These are phyloP conservation scores for Macrotyloma uniflorum DNA, from an alignment of 306 rosid genomes.

Conservation along the genomic window DNA sequence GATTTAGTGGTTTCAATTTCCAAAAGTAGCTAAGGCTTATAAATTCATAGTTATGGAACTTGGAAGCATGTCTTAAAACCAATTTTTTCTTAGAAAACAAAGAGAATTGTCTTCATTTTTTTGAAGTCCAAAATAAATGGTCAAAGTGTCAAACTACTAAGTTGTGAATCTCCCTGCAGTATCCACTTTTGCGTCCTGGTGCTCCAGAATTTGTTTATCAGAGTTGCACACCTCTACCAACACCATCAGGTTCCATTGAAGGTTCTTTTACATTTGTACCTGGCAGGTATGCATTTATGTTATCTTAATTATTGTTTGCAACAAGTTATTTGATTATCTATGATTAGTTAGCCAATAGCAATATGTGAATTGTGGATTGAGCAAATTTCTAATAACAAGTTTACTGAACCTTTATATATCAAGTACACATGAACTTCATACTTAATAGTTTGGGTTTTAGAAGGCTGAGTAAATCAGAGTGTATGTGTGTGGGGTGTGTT, in stretches of 20 bases:
- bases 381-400: background rate
- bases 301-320: background rate
- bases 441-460: background rate
- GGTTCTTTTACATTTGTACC: constrained; percentile 92
- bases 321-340: constrained; percentile 17
- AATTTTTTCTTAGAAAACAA: background rate
- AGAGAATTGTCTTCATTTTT: constrained; percentile 17
- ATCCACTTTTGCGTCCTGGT: constrained; percentile 73
- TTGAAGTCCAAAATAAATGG: background rate
- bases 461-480: background rate
- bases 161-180: constrained; percentile 59
- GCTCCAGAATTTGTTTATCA: constrained; percentile 76
- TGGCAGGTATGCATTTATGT: constrained; percentile 70
- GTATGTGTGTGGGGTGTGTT: background rate
- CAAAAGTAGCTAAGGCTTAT: background rate
- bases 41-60: background rate
- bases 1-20: constrained; percentile 26
- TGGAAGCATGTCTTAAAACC: background rate
- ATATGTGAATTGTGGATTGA: constrained; percentile 6
- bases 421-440: background rate
- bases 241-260: constrained; percentile 74
- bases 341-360: background rate
- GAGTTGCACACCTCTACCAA: constrained; percentile 62
- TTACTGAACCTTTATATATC: background rate
- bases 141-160: background rate